Conservation (phyloP, 1,139 yeast genomes). For the Candida buenavistaensis region DNA sequence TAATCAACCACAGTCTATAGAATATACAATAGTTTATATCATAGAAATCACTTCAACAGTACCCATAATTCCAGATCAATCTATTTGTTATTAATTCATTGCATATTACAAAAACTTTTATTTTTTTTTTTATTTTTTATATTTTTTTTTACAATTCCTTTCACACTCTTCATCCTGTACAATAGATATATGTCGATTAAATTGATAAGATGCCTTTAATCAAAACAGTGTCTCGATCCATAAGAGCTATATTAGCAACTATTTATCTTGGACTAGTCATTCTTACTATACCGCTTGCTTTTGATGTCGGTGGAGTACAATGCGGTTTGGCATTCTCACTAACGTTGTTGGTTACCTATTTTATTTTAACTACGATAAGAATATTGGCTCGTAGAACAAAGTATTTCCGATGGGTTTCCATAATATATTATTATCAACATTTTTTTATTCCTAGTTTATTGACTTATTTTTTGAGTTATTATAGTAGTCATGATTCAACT, state of each 20-base stretch:
- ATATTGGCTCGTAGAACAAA: conserved; percentile 51
- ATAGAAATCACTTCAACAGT: too few relatives aligned
- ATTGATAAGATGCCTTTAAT: conserved; percentile 7
- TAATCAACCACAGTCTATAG: not conserved
- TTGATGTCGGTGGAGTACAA: conserved; percentile 87
- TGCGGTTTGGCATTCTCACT: conserved; percentile 90
- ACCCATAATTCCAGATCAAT: too few relatives aligned
- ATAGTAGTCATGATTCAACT: conserved; percentile 18
- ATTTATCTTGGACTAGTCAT: conserved; percentile 67
- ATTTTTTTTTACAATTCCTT: too few relatives aligned
- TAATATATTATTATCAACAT: conserved; percentile 78
- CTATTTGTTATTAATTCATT: too few relatives aligned
- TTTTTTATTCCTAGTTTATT: conserved; percentile 78
- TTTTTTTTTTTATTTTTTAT: too few relatives aligned
- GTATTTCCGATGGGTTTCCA: conserved; percentile 53
- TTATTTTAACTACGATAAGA: conserved; percentile 70
- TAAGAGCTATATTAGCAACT: conserved; percentile 47
- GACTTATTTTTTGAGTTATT: conserved; percentile 64
- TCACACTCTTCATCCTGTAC: too few relatives aligned
- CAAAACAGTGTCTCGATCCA: conserved; percentile 16
- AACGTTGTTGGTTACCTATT: conserved; percentile 68
- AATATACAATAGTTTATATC: too few relatives aligned
- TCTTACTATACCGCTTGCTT: conserved; percentile 88
- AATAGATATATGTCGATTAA: not conserved
- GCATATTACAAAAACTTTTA: too few relatives aligned